A percentile compares a stretch with the other conserved stretches of the same genome.
phyloP scores from a whole-genome alignment of 768 basidiomycete genomes.

The Dioszegia crocea region DNA sequence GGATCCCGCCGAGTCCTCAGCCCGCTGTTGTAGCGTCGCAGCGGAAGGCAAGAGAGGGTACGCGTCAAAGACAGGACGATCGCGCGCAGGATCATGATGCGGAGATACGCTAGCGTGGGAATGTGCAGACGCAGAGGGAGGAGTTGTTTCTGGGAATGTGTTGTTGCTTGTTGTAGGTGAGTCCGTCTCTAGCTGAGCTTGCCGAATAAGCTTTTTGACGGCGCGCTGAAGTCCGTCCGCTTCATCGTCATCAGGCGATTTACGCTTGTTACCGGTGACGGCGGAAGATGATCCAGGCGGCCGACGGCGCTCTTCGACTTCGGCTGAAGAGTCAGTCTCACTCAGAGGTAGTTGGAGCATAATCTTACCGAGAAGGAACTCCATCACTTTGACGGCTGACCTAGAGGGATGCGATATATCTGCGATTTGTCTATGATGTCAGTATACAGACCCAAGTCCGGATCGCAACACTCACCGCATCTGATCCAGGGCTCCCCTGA shows the following conservation, averaged over 20 bases:
- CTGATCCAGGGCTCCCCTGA: conserved; percentile 42
- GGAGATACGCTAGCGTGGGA: too few species aligned
- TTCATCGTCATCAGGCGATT: conserved; percentile 22
- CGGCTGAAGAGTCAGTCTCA: conserved; percentile 34
- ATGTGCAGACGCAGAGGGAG: neutral
- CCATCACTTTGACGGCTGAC: conserved; percentile 47
- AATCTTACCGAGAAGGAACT: conserved; percentile 46
- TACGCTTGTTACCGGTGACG: conserved; percentile 23
- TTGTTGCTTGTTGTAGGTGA: conserved; percentile 13
- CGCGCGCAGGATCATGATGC: neutral
- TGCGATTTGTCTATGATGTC: conserved; percentile 29
- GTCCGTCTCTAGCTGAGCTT: conserved; percentile 41
- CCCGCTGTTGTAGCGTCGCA: neutral
- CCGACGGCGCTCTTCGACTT: conserved; percentile 43
- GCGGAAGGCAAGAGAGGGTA: conserved; percentile 18
- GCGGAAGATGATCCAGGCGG: conserved; percentile 18
- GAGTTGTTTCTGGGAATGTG: neutral
- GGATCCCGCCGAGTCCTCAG: neutral
- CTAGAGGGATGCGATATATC: conserved; percentile 47
- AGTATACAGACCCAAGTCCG: neutral
- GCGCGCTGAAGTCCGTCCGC: conserved; percentile 45
- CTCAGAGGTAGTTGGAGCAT: too few species aligned
- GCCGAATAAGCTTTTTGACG: conserved; percentile 47
- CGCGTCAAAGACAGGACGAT: conserved; percentile 15
- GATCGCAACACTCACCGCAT: conserved; percentile 46